Evolutionary conservation across 2,329 filamentous ascomycete species (phyloP), one percentile per base, ranked within the genome.

Genomic region (Colletotrichum sp.): DNA sequence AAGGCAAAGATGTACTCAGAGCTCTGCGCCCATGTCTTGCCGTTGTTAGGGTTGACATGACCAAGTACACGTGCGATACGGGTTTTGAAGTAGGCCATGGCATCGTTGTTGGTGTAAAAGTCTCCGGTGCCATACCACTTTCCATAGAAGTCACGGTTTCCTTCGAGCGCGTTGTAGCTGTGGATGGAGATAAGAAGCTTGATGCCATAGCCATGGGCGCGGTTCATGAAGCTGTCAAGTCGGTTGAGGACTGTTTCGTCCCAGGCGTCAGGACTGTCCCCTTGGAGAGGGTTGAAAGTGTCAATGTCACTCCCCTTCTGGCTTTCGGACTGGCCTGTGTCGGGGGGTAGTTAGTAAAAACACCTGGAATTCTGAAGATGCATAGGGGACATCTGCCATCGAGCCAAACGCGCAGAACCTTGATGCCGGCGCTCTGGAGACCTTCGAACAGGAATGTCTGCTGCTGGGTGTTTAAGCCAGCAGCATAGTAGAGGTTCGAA

Each of bases 401-500:
- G 12, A 52, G 44, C 44, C 44, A 52, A 5, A 52, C 44, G n/a
- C 44, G 44, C 44, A 52, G 44, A 52, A 52, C 44, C 11, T 52
- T 52, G 11, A 52, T 52, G 4, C 44, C n/a, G n/a, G 44, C 44
- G 44, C n/a, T 75, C 64, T 79, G 71, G 15, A 80, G 77, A 27
- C 78, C 78, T 25, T 60, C 27, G 6, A 81, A 72, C 13, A 81
- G 76, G 9, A 71, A 77, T 1, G 68, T 68, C 27, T 77, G 76
- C 55, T 81, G 78, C 9, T 67, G 71, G 25, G 69, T 52, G 15
- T 76, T 79, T 60, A 81, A 61, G 6, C 80, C 80, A 34, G 80
- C 79, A 11, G 80, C 80, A 75, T 81, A 81, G 60, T 80, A 81
- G 9, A 81, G 73, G 44, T 81, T 81, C n/a, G 79, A 80, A 13